A percentile compares a stretch with the other conserved stretches of the same genome.
Evolutionary conservation across 768 basidiomycete genomes (phyloP).

Genomic region (Flagelloscypha sp.): DNA sequence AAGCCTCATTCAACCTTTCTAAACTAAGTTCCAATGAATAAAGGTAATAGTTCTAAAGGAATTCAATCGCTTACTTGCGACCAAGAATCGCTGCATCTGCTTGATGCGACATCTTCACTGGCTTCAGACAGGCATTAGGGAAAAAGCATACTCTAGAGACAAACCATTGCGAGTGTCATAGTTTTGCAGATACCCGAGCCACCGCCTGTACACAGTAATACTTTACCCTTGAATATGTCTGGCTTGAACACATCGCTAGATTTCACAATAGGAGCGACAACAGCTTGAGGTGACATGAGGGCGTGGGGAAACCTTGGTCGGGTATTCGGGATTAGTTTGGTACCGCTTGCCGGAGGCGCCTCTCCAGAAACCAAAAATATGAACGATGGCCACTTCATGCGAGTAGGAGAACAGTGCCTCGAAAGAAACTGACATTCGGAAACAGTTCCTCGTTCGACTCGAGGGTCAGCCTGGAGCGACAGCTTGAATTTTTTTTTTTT

Average conservation of each 20-base stretch:
- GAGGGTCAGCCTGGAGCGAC: too few relatives aligned
- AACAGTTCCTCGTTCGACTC: too few relatives aligned
- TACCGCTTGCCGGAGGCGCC: too few relatives aligned
- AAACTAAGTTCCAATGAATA: constrained; percentile 34
- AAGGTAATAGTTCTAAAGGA: constrained; percentile 1
- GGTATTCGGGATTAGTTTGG: too few relatives aligned
- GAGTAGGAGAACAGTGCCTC: too few relatives aligned
- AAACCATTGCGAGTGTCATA: constrained; percentile 78
- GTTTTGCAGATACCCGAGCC: constrained; percentile 88
- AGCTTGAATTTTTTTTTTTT: too few relatives aligned
- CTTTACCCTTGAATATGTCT: constrained; percentile 85
- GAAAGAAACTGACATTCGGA: too few relatives aligned
- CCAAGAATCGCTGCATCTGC: constrained; percentile 78
- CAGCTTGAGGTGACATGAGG: constrained; percentile 32
- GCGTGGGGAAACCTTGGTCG: too few relatives aligned
- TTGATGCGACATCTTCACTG: constrained; percentile 70
- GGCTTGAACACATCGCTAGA: constrained; percentile 63
- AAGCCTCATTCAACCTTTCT: constrained; percentile 61
- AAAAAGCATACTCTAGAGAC: constrained; percentile 14
- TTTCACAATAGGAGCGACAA: constrained; percentile 37
- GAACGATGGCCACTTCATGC: too few relatives aligned
- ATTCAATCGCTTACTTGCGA: constrained; percentile 54
- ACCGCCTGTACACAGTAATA: constrained; percentile 86
- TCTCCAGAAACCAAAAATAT: too few relatives aligned
- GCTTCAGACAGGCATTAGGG: constrained; percentile 1